Evolutionary conservation across 2,329 filamentous ascomycete species (phyloP), one percentile per base, ranked within the genome.

Genomic region (Calonectria hawksworthii): DNA sequence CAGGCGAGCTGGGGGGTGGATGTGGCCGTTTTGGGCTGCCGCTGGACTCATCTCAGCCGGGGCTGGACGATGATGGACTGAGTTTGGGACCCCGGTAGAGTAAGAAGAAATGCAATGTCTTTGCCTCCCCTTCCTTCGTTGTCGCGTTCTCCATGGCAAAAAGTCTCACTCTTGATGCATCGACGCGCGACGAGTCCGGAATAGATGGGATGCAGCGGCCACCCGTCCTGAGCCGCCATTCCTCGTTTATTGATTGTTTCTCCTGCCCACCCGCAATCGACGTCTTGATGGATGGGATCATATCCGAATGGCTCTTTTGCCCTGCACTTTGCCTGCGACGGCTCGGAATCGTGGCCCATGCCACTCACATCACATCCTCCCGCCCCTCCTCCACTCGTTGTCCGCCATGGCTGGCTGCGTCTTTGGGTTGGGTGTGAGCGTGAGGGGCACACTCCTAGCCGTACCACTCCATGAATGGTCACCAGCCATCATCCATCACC

Each of bases 341-440:
- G 67, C 30, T 51, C 61, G 41, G 63, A 59, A 51, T 63, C 65
- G 44, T 65, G 56, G 38, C 28, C 70, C 70, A 73, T 73, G 70
- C 51, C 54, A 68, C 65, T 52, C 65, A 68, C 65, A 68, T 73
- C 56, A 68, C 68, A 56, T 68, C 32, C 52, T 72, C 70, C 70
- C 70, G 70, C 70, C 70, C 70, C 70, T 73, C 70, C 65, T 68
- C 64, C 70, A 54, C 68, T 65, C 30, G 50, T 34, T 44, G 41
- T 63, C 30, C n/a, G 34, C 30, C 59, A 44, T 68, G 50, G 56
- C 70, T 73, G 52, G 66, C 67, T 59, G 67, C 23, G 67, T 13
- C 26, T 63, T 41, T 38, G 56, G 52, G 44, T 68, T 68, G 56
- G 65, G 41, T 68, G 70, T 52, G 70, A 61, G 67, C n/a, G 23